Evolutionary conservation across 306 rosid species (phyloP).

Genomic region (Prosopis cineraria): DNA sequence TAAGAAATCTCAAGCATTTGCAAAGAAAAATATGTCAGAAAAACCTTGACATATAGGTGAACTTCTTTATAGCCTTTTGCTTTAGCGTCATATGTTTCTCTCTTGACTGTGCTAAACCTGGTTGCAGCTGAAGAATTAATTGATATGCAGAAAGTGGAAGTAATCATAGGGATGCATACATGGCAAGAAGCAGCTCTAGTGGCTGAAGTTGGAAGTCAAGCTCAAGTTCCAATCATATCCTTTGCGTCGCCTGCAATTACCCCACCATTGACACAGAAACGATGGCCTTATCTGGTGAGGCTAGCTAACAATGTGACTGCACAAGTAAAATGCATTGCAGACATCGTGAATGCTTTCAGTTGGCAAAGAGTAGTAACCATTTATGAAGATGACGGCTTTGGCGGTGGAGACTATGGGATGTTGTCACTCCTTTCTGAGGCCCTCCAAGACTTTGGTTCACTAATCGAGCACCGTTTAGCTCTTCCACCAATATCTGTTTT

Average conservation of each 20-base stretch:
- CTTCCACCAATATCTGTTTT: conserved; percentile 55
- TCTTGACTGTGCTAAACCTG: background rate
- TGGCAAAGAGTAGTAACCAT: conserved; percentile 59
- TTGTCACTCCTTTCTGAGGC: conserved; percentile 60
- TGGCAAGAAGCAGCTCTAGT: conserved; percentile 55
- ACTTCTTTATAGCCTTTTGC: no score
- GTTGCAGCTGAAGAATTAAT: no score
- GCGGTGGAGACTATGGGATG: conserved; percentile 50
- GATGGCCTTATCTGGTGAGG: conserved; percentile 54
- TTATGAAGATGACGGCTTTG: conserved; percentile 49
- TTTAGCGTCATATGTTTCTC: background rate
- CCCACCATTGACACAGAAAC: conserved; percentile 41
- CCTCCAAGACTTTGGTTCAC: conserved; percentile 51
- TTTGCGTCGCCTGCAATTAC: conserved; percentile 51
- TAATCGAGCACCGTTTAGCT: conserved; percentile 58
- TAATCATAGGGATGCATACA: no score
- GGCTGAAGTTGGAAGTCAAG: conserved; percentile 47
- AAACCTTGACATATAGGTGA: no score
- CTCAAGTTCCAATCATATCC: conserved; percentile 57
- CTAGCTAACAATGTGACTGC: conserved; percentile 42
- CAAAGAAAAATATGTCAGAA: background rate
- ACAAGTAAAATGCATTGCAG: conserved; percentile 52
- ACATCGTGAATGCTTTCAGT: conserved; percentile 40
- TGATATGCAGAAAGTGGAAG: no score
- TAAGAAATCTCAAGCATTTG: conserved; percentile 24